Conservation (phyloP, 2,329 filamentous ascomycete genomes). For the Trichoderma simmonsii region DNA sequence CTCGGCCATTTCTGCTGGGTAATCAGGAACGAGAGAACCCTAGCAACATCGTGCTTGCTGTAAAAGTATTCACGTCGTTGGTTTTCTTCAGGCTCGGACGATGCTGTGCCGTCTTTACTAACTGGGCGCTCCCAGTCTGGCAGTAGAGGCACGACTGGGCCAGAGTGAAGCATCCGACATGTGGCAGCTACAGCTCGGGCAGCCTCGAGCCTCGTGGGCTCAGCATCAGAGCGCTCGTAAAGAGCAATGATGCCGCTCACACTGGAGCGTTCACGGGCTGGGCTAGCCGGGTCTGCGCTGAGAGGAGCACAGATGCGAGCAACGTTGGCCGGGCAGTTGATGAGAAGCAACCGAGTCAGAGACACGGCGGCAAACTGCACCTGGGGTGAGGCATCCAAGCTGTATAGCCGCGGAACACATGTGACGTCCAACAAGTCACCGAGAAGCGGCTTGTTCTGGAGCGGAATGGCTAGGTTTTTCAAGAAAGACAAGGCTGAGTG, state of each 20-base stretch:
- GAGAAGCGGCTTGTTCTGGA: conserved; percentile 51
- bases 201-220: conserved; percentile 59
- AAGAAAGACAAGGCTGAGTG: conserved; percentile 59
- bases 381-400: conserved; percentile 49
- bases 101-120: conserved; percentile 21
- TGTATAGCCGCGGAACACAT: conserved; percentile 53
- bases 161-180: conserved; percentile 54
- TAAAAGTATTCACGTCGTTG: conserved; percentile 42
- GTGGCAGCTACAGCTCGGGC: conserved; percentile 51
- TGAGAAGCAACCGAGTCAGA: conserved; percentile 54
- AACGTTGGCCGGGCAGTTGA: conserved; percentile 52
- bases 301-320: conserved; percentile 44
- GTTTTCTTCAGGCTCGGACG: conserved; percentile 19
- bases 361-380: conserved; percentile 60
- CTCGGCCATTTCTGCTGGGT: conserved; percentile 57
- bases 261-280: conserved; percentile 29
- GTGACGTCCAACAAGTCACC: conserved; percentile 45
- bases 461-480: conserved; percentile 61
- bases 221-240: conserved; percentile 39
- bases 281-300: conserved; percentile 30
- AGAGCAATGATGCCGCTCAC: conserved; percentile 38
- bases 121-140: conserved; percentile 35
- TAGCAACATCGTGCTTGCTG: conserved; percentile 33
- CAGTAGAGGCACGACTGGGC: conserved; percentile 30
- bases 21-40: conserved; percentile 50